These are phyloP conservation scores for Russula earlei DNA, from an alignment of 768 basidiomycete genomes.

Conservation along the genomic window DNA sequence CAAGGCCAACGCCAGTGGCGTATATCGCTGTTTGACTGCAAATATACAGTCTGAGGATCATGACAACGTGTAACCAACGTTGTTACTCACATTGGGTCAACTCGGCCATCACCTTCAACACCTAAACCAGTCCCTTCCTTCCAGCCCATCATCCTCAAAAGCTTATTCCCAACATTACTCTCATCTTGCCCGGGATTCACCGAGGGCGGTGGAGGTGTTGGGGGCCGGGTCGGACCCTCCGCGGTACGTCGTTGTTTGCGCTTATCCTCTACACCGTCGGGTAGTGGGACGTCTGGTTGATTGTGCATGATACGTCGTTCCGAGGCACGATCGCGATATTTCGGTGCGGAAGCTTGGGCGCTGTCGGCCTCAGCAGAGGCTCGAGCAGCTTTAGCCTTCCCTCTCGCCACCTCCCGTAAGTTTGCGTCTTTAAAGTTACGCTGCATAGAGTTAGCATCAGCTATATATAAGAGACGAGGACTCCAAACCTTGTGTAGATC, in stretches of 20 bases:
- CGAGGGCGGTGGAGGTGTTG: conserved; percentile 52
- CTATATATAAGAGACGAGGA: not conserved
- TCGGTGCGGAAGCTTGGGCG: conserved; percentile 40
- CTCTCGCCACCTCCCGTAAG: conserved; percentile 63
- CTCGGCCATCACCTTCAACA: conserved; percentile 68
- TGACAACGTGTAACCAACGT: not conserved
- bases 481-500: conserved; percentile 81
- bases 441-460: conserved; percentile 33
- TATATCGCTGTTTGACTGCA: conserved; percentile 75
- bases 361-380: conserved; percentile 27
- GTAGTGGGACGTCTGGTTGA: conserved; percentile 77
- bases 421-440: conserved; percentile 74
- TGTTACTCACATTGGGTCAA: conserved; percentile 70
- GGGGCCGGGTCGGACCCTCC: conserved; percentile 53
- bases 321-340: conserved; percentile 92
- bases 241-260: conserved; percentile 40
- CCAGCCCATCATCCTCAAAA: conserved; percentile 99
- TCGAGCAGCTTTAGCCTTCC: conserved; percentile 45
- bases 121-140: conserved; percentile 84
- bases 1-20: conserved; percentile 79
- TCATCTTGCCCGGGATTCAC: conserved; percentile 71
- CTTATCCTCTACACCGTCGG: conserved; percentile 37
- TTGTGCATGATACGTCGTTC: conserved; percentile 87
- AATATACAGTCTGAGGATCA: not conserved
- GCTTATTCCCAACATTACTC: conserved; percentile 82